A percentile compares a stretch with the other conserved stretches of the same genome.
Conservation (phyloP, 768 basidiomycete genomes). For the Leucogyrophana mollusca region DNA sequence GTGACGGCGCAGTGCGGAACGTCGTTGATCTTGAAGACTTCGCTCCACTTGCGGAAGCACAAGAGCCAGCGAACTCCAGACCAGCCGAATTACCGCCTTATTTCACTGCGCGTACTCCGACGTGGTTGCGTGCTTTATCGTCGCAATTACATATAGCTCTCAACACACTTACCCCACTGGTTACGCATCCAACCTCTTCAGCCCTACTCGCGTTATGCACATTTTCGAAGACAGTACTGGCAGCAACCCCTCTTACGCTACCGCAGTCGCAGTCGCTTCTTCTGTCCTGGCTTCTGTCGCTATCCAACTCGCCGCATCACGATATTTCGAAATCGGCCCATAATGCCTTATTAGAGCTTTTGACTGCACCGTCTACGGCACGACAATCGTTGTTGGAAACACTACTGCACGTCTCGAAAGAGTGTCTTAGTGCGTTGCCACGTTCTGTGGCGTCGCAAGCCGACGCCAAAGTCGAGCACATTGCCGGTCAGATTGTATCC, state of each 20-base stretch:
- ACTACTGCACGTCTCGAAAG: conserved; percentile 59
- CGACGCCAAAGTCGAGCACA: conserved; percentile 72
- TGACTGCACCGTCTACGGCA: conserved; percentile 37
- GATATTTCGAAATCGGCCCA: conserved; percentile 52
- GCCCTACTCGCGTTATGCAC: conserved; percentile 58
- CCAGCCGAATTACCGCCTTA: conserved; percentile 35
- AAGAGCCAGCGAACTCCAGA: conserved; percentile 13
- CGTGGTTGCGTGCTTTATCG: conserved; percentile 81
- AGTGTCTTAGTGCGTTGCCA: conserved; percentile 70
- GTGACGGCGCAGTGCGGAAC: conserved; percentile 54
- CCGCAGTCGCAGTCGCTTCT: conserved; percentile 67
- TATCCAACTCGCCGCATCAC: conserved; percentile 59
- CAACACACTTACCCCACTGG: conserved; percentile 67
- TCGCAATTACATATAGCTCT: conserved; percentile 84
- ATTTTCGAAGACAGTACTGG: conserved; percentile 57
- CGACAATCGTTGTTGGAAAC: conserved; percentile 50
- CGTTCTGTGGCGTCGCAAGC: conserved; percentile 66
- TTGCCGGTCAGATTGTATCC: conserved; percentile 65
- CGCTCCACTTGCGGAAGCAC: conserved; percentile 27
- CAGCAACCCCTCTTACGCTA: conserved; percentile 57
- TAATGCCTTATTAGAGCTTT: conserved; percentile 43
- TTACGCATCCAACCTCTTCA: conserved; percentile 67
- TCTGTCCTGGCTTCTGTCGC: conserved; percentile 69
- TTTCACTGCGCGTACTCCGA: conserved; percentile 56
- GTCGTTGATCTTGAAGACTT: conserved; percentile 68